phyloP scores from a whole-genome alignment of 2,329 filamentous ascomycete genomes.

The Cadophora sp. region DNA sequence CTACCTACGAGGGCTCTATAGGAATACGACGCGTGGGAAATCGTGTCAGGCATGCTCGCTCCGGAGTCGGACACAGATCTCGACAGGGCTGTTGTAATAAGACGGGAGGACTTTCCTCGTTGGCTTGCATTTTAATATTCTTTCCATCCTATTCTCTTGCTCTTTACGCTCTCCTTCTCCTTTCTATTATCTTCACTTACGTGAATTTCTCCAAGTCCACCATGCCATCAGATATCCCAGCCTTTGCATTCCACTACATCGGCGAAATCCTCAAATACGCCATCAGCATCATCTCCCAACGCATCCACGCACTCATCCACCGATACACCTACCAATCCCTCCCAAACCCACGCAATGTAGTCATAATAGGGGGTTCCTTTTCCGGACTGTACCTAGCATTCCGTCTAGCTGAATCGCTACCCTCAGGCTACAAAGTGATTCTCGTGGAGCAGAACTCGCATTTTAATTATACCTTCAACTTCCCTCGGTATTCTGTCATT shows the following conservation, averaged over 20 bases:
- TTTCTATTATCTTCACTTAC: neutral
- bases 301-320: slow-evolving; percentile 29
- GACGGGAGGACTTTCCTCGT: slow-evolving; percentile 2
- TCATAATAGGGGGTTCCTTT: slow-evolving; percentile 55
- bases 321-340: slow-evolving; percentile 28
- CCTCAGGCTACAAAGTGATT: slow-evolving; percentile 53
- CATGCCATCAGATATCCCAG: neutral
- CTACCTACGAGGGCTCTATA: neutral
- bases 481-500: slow-evolving; percentile 56
- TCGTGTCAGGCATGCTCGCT: neutral
- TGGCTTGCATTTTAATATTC: neutral
- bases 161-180: neutral
- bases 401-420: slow-evolving; percentile 48
- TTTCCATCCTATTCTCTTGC: neutral
- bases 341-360: slow-evolving; percentile 43
- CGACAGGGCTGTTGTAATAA: neutral
- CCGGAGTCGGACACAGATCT: neutral
- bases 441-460: slow-evolving; percentile 59
- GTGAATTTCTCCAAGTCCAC: neutral
- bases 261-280: slow-evolving; percentile 19
- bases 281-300: slow-evolving; percentile 18
- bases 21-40: neutral
- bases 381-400: slow-evolving; percentile 48
- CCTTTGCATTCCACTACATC: slow-evolving; percentile 8
- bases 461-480: slow-evolving; percentile 57